Base-by-base conservation (phyloP, 2,329 filamentous ascomycete species). In the Botryotinia globosa region DNA sequence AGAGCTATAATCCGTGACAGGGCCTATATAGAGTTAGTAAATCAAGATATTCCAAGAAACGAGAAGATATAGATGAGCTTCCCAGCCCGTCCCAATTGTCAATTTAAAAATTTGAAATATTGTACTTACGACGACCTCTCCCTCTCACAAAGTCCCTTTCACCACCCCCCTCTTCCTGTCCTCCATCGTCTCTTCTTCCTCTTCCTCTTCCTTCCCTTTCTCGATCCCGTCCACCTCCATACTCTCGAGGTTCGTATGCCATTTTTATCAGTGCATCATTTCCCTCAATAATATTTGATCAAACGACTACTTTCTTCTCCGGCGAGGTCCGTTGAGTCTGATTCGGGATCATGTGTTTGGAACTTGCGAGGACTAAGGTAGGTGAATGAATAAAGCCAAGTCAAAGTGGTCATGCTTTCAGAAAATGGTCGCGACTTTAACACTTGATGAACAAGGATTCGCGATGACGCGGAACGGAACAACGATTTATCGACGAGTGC, bases 1-100 rank as follows among this genome's bases (percentile, higher is more conserved):
- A 37, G 94, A 91, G 79, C 94, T 92, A 87, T 97, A 97, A 82
- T 98, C 94, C 62, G 94, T 98, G 22, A 97, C 93, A 62, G 94
- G 92, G 76, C 94, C 94, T 97, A 75, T 39, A 48, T 9, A 48
- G 32, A 44, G 48, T 72, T 9, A 72, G 70, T 32, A 48, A 25
- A 5, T 66, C 32, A 12, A 54, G 29, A 67, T 29, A 25, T 44
- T 67, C 6, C 48, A 42, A 32, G 18, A 56, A 42, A 67, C 37
- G 18, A 42, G 14, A 8, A 37, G 22, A 20, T 25, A 34, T 45
- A 2, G 20, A 65, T 44, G 51, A 29, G 51, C 51, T 65, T 65
- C 8, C n/a, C 6, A 20, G 16, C 9, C 48, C 32, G 16, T n/a
- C 29, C 18, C 25, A 3, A 10, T 42, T n/a, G 39, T 18, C 16